These are phyloP conservation scores for Rhodotorula toruloides DNA, from an alignment of 768 basidiomycete species.

Conservation along the genomic window DNA sequence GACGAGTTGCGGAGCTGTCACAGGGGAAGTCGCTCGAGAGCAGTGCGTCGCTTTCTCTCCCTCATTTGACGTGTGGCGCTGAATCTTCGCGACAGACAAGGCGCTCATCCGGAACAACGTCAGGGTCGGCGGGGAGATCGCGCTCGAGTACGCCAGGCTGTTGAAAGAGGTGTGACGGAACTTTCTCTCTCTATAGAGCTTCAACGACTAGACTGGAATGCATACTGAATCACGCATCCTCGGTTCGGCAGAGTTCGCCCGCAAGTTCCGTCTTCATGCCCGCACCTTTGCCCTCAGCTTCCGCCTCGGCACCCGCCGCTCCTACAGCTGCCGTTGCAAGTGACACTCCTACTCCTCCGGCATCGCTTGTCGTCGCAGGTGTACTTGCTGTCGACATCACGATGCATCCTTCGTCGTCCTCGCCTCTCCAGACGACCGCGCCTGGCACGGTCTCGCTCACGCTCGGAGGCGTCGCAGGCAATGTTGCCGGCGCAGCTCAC, in stretches of 20 bases:
- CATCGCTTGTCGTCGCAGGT: slow-evolving; percentile 64
- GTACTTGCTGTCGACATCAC: slow-evolving; percentile 87
- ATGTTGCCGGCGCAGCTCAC: slow-evolving; percentile 85
- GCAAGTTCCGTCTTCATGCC: too few relatives aligned
- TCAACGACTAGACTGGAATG: too few relatives aligned
- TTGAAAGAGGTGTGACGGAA: slow-evolving; percentile 40
- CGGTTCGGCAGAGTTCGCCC: too few relatives aligned
- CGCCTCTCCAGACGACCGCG: slow-evolving; percentile 60
- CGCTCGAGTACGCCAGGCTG: slow-evolving; percentile 65
- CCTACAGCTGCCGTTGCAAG: neutral
- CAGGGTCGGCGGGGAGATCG: slow-evolving; percentile 71
- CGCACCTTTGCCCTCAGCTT: neutral
- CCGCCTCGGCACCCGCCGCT: neutral
- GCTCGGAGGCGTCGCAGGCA: slow-evolving; percentile 88
- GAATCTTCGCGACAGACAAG: slow-evolving; percentile 55
- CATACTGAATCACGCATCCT: too few relatives aligned
- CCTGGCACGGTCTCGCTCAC: slow-evolving; percentile 70
- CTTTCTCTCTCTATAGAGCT: neutral
- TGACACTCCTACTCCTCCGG: too few relatives aligned
- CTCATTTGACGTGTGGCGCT: neutral
- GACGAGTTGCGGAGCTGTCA: slow-evolving; percentile 74
- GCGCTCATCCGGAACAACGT: slow-evolving; percentile 87
- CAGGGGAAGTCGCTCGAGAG: slow-evolving; percentile 65
- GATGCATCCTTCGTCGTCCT: slow-evolving; percentile 45
- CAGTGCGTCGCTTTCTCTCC: slow-evolving; percentile 52